phyloP scores from a whole-genome alignment of 176 grass and related monocot genomes.

The Musa itinerans region DNA sequence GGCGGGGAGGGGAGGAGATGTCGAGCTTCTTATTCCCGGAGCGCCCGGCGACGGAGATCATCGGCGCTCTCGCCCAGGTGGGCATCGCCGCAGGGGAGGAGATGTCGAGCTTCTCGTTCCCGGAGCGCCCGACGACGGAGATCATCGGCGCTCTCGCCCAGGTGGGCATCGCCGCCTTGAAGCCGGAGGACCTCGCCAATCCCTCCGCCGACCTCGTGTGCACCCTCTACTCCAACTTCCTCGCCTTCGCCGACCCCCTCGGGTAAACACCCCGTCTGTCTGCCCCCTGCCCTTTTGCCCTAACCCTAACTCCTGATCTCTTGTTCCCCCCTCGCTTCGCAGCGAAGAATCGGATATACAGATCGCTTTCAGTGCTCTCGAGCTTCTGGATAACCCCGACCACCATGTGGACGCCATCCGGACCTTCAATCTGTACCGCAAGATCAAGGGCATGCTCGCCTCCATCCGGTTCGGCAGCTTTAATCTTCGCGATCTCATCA shows the following conservation, averaged over 20 bases:
- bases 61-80: no score
- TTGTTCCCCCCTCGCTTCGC: neutral
- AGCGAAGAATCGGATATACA: slow-evolving; percentile 48
- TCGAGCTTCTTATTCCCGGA: no score
- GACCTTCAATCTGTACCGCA: slow-evolving; percentile 20
- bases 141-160: slow-evolving; percentile 22
- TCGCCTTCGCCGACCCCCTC: slow-evolving; percentile 19
- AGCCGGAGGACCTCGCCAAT: slow-evolving; percentile 27
- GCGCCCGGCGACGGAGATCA: no score
- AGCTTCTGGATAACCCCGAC: slow-evolving; percentile 54
- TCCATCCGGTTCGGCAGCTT: slow-evolving; percentile 41
- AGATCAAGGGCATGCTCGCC: slow-evolving; percentile 34
- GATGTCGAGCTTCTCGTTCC: slow-evolving; percentile 32
- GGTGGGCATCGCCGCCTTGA: slow-evolving; percentile 31
- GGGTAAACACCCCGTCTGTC: neutral
- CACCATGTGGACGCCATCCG: slow-evolving; percentile 26
- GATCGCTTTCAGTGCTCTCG: slow-evolving; percentile 46
- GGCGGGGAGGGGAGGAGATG: no score
- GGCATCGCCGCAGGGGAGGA: no score
- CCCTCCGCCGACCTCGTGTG: slow-evolving; percentile 35
- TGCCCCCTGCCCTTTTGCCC: no score
- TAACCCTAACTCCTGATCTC: neutral
- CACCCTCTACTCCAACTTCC: slow-evolving; percentile 29
- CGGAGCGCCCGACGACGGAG: slow-evolving; percentile 24
- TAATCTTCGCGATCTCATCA: slow-evolving; percentile 45